Base-by-base conservation (phyloP, 805 yeast genomes). In the Kuraishia molischiana region DNA sequence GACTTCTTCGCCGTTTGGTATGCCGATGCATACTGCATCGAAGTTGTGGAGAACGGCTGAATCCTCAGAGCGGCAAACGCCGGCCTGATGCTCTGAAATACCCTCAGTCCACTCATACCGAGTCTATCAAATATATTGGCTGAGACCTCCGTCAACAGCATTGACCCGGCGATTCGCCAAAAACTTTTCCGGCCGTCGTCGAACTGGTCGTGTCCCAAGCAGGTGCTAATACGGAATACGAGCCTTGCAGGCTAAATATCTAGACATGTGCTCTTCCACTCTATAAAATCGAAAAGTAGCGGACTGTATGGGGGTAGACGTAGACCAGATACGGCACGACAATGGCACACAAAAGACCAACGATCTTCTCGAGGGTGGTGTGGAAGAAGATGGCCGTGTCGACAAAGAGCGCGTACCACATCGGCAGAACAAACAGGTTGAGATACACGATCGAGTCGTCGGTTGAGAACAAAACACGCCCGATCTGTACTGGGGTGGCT, bases 321-420 rank as follows among this genome's bases (percentile, higher is more conserved):
- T 55, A 53, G n/a, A 56, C 19, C 15, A 51, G 17, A 24, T 48
- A 49, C 2, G 69, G 64, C 2, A 62, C 43, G 1, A 50, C 24
- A 24, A 60, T 32, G 0, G 74, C 77, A 38, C 63, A 53, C 0
- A 50, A 13, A 9, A 67, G 35, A 3, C 78, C 78, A 5, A 61
- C 58, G 6, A 67, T 39, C 40, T 71, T 69, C 45, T 73, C 79
- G 2, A 53, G 36, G 5, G 63, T 34, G 4, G 76, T 67, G 45
- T 73, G 79, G 50, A 67, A 73, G 46, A 70, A 72, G 17, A 71
- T 44, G 28, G 68, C 56, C 4, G 79, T 73, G 19, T 70, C 54
- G 5, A 56, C 38, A 42, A 58, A 67, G 52, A 68, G 54, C 11
- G 10, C 26, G 26, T 22, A 22, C 26, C 26, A 22, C 26, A 22